phyloP scores from a whole-genome alignment of 345 rosid genomes.

The Eucalyptus polybractea region DNA sequence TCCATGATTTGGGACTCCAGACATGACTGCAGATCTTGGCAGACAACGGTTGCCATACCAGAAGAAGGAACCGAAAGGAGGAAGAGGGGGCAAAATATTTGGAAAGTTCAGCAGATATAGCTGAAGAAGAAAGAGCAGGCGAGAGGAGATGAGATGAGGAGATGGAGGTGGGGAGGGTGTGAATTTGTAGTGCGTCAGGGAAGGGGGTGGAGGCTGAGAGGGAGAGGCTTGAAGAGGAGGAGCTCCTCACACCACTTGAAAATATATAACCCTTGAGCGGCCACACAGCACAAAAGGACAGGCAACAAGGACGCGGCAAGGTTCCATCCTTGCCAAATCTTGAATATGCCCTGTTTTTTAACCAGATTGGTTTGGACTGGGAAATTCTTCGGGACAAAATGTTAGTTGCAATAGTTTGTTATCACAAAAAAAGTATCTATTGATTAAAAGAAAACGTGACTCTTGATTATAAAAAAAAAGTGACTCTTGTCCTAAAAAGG shows the following conservation, averaged over 20 bases:
- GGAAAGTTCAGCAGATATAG: not conserved
- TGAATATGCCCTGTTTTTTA: not conserved
- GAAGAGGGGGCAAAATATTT: not conserved
- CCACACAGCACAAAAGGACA: slow-evolving; percentile 10
- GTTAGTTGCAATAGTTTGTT: no score
- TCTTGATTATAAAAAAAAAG: no score
- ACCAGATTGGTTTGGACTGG: not conserved
- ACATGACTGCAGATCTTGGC: slow-evolving; percentile 46
- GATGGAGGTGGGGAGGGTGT: slow-evolving; percentile 8
- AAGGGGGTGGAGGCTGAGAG: not conserved
- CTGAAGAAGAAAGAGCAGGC: not conserved
- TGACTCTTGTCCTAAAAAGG: no score
- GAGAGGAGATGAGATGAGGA: slow-evolving; percentile 5
- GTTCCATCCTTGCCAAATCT: not conserved
- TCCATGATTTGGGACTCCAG: slow-evolving; percentile 46
- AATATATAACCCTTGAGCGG: slow-evolving; percentile 3
- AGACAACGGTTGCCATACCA: slow-evolving; percentile 58
- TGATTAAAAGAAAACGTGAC: rapidly evolving
- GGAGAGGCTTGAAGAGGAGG: not conserved
- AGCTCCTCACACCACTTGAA: slow-evolving; percentile 25
- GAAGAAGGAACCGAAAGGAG: not conserved
- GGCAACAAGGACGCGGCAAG: not conserved
- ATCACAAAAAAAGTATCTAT: no score
- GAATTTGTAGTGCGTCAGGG: slow-evolving; percentile 36
- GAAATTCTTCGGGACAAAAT: not conserved